Evolutionary conservation across 2,329 filamentous ascomycete genomes (phyloP).

Genomic region (Simplicillium aogashimaense): DNA sequence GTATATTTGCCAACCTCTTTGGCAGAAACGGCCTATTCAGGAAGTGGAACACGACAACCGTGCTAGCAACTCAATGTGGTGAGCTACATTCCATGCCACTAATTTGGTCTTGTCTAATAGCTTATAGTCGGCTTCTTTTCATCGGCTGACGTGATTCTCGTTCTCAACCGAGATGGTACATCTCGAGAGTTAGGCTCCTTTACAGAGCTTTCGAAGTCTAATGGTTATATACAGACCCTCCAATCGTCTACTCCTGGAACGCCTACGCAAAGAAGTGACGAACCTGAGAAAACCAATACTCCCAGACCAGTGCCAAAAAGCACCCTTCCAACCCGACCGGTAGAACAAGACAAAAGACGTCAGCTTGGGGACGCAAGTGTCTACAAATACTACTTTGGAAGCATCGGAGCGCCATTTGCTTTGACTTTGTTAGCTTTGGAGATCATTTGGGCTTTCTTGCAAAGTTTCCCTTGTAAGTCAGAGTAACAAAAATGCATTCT

Average conservation of each 20-base stretch:
- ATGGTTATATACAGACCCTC: background rate
- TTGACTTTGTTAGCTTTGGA: conserved; percentile 11
- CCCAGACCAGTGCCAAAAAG: conserved; percentile 12
- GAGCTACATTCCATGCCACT: background rate
- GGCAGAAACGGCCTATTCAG: conserved; percentile 15
- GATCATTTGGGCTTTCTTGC: conserved; percentile 15
- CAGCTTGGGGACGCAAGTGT: conserved; percentile 17
- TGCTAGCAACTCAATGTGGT: conserved; percentile 26
- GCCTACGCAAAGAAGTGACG: too few relatives aligned
- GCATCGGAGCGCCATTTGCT: conserved; percentile 14
- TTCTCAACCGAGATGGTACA: background rate
- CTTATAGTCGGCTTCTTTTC: conserved; percentile 18
- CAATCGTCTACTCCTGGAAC: too few relatives aligned
- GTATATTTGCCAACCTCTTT: conserved; percentile 20
- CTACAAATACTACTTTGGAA: conserved; percentile 19
- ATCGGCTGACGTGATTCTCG: conserved; percentile 11
- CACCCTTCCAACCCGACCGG: background rate
- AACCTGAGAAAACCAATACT: too few relatives aligned
- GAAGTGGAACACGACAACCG: conserved; percentile 19
- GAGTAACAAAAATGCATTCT: background rate
- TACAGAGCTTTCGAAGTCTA: conserved; percentile 8
- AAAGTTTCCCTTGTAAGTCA: conserved; percentile 18
- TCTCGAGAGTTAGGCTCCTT: background rate
- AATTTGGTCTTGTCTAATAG: conserved; percentile 2
- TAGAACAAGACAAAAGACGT: conserved; percentile 12